These are phyloP conservation scores for Coemansia sp. DNA, from an alignment of 192 early-diverging fungal genomes.

Conservation along the genomic window DNA sequence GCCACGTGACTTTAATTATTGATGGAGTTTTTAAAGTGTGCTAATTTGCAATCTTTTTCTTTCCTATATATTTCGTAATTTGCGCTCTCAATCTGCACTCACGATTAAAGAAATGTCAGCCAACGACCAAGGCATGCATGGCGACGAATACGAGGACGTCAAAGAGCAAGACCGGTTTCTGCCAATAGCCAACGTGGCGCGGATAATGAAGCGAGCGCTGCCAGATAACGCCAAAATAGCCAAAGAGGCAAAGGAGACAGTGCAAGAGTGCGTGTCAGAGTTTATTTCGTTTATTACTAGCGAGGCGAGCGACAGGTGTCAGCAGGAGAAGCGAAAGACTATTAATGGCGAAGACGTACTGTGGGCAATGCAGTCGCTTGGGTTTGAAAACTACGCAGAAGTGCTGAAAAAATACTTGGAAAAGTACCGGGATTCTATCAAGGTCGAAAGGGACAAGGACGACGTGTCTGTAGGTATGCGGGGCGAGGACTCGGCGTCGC, in stretches of 20 bases:
- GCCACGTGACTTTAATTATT: neutral
- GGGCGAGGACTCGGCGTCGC: constrained; percentile 28
- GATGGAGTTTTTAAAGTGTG: neutral
- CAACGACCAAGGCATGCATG: constrained; percentile 32
- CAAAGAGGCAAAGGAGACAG: constrained; percentile 96
- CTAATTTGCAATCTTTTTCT: neutral
- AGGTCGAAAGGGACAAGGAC: constrained; percentile 53
- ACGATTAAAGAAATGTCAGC: constrained; percentile 27
- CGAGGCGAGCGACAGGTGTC: constrained; percentile 95
- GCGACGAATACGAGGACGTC: constrained; percentile 69
- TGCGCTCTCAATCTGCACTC: neutral
- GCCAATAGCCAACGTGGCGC: constrained; percentile 93
- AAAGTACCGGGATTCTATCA: constrained; percentile 77
- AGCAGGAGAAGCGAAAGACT: constrained; percentile 94
- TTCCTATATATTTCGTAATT: neutral
- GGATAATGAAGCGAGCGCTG: constrained; percentile 96
- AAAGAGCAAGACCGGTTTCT: constrained; percentile 95
- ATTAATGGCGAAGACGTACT: constrained; percentile 98
- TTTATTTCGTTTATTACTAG: constrained; percentile 98
- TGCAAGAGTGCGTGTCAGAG: constrained; percentile 97
- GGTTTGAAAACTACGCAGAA: constrained; percentile 96
- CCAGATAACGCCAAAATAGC: constrained; percentile 98
- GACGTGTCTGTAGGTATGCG: constrained; percentile 20
- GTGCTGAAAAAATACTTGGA: constrained; percentile 84
- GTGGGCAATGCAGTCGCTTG: constrained; percentile 96